A percentile compares a stretch with the other conserved stretches of the same genome.
Conservation (phyloP, 108 stramenopile genomes). For the Pseudonitzschia multistriata region DNA sequence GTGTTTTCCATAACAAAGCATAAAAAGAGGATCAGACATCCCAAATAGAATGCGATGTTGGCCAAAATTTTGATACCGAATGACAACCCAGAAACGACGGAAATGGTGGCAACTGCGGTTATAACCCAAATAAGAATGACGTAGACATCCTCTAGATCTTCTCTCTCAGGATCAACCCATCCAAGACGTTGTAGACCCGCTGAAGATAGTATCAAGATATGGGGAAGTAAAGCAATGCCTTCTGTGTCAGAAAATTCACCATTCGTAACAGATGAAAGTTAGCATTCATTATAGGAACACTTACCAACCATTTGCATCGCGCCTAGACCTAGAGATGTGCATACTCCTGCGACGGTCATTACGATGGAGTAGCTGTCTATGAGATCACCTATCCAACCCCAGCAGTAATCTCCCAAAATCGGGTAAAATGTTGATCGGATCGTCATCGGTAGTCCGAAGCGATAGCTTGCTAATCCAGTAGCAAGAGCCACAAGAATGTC, state of each 20-base stretch:
- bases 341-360: conserved; percentile 57
- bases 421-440: conserved; percentile 60
- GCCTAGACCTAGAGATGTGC: conserved; percentile 58
- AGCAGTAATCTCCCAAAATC: conserved; percentile 53
- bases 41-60: conserved; percentile 43
- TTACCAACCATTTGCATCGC: conserved; percentile 38
- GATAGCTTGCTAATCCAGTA: conserved; percentile 45
- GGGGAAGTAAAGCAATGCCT: neutral
- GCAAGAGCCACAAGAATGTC: conserved; percentile 51
- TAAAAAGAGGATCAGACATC: conserved; percentile 39
- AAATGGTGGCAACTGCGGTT: conserved; percentile 46
- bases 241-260: neutral
- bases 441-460: conserved; percentile 48
- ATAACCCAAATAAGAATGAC: conserved; percentile 49
- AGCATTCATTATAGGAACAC: neutral
- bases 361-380: conserved; percentile 61
- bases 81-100: conserved; percentile 55
- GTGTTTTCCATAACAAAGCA: conserved; percentile 60
- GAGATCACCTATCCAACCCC: conserved; percentile 68
- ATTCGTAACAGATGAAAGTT: too few species aligned
- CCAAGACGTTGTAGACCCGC: conserved; percentile 42
- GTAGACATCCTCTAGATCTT: conserved; percentile 17
- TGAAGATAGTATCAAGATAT: neutral
- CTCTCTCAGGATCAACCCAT: conserved; percentile 30
- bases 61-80: conserved; percentile 58